Conservation (phyloP, 148 eudicot species). For the Arbutus unedo region DNA sequence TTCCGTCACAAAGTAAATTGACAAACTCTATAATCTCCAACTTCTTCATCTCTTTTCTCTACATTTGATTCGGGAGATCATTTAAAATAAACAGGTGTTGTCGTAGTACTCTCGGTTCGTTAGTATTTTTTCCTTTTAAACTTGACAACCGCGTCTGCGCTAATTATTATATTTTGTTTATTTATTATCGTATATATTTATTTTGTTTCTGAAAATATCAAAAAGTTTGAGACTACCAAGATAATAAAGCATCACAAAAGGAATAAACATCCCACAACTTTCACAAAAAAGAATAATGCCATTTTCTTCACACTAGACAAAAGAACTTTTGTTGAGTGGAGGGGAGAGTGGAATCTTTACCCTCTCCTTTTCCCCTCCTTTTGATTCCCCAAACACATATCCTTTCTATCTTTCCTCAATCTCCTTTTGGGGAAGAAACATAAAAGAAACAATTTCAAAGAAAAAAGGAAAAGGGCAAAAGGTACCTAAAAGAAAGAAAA, state of each 20-base stretch:
- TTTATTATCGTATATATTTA: no score
- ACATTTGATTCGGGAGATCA: no score
- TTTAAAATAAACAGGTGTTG: no score
- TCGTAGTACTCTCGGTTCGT: no score
- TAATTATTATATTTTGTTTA: no score
- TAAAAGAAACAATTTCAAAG: not conserved
- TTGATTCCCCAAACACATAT: not conserved
- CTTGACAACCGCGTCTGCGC: no score
- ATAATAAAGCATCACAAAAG: not conserved
- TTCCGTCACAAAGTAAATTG: no score
- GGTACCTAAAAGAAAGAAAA: no score
- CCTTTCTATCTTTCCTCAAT: slow-evolving; percentile 7
- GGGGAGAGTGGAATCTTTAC: slow-evolving; percentile 16
- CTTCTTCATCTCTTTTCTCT: no score
- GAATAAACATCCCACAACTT: slow-evolving; percentile 1
- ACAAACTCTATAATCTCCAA: no score
- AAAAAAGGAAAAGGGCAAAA: not conserved
- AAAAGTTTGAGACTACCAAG: not conserved
- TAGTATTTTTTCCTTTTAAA: no score
- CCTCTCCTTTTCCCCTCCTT: not conserved
- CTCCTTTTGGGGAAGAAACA: slow-evolving; percentile 8
- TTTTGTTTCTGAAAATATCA: not conserved
- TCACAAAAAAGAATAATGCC: slow-evolving; percentile 11
- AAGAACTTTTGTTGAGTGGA: slow-evolving; percentile 21
- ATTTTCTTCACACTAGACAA: slow-evolving; percentile 14